phyloP scores from a whole-genome alignment of 352 stramenopile genomes.

The Phytophthora constricta region DNA sequence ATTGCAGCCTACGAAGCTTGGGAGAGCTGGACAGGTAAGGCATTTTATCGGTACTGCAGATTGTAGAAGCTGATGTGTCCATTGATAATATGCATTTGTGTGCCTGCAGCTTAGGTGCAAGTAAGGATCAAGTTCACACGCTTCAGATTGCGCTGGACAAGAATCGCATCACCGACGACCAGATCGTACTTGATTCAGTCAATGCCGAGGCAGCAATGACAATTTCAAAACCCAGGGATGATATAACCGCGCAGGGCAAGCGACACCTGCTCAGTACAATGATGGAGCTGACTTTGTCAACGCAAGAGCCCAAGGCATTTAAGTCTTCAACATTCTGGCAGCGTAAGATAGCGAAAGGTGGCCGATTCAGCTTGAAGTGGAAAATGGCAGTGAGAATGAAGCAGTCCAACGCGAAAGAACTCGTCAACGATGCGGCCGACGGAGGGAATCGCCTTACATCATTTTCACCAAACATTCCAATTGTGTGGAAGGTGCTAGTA shows the following conservation, averaged over 20 bases:
- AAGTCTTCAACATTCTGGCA: slow-evolving; percentile 29
- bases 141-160: slow-evolving; percentile 20
- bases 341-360: slow-evolving; percentile 16
- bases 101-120: slow-evolving; percentile 6
- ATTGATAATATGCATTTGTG: neutral
- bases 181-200: slow-evolving; percentile 16
- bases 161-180: slow-evolving; percentile 25
- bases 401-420: neutral
- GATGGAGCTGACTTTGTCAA: slow-evolving; percentile 9
- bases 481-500: slow-evolving; percentile 31
- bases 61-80: too few species aligned
- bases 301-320: too few species aligned
- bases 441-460: neutral
- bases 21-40: slow-evolving; percentile 29
- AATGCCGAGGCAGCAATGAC: slow-evolving; percentile 9
- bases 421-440: neutral
- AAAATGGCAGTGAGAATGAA: slow-evolving; percentile 23
- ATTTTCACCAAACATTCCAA: neutral
- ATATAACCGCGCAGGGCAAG: slow-evolving; percentile 5
- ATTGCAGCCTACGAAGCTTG: slow-evolving; percentile 21
- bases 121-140: slow-evolving; percentile 8
- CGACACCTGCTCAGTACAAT: slow-evolving; percentile 19
- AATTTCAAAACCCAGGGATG: slow-evolving; percentile 4
- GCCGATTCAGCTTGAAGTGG: slow-evolving; percentile 33
- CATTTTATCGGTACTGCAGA: too few species aligned